These are phyloP conservation scores for Rhizoctonia solani DNA, from an alignment of 1,284 basidiomycete genomes.

Conservation along the genomic window DNA sequence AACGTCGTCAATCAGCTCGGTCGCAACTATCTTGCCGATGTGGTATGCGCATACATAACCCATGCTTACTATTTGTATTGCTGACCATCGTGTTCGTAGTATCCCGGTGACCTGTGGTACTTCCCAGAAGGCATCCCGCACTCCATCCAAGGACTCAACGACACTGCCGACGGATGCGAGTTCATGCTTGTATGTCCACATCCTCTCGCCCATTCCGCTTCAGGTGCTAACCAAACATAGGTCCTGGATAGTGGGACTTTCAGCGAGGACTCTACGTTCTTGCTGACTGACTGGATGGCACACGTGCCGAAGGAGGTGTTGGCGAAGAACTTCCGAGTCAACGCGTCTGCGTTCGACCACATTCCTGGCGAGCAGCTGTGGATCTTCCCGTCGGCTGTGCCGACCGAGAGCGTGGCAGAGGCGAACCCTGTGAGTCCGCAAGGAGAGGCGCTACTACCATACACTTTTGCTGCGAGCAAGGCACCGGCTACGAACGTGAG, in stretches of 20 bases:
- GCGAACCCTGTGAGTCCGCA: conserved; percentile 53
- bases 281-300: conserved; percentile 53
- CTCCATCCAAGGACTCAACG: conserved; percentile 65
- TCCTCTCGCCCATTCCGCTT: too few relatives aligned
- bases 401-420: conserved; percentile 30
- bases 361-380: conserved; percentile 47
- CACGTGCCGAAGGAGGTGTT: conserved; percentile 67
- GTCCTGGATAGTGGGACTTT: conserved; percentile 71
- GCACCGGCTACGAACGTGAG: conserved; percentile 50
- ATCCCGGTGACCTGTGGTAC: conserved; percentile 52
- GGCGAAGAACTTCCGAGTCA: conserved; percentile 24
- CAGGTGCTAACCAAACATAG: conserved; percentile 45
- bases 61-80: neutral
- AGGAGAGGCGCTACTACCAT: conserved; percentile 57
- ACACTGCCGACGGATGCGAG: conserved; percentile 62
- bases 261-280: conserved; percentile 69
- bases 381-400: conserved; percentile 4
- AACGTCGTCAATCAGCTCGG: conserved; percentile 64
- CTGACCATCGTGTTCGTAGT: conserved; percentile 37
- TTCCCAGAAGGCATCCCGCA: conserved; percentile 70
- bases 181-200: conserved; percentile 63
- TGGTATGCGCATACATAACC: too few relatives aligned
- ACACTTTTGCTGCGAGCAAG: conserved; percentile 59
- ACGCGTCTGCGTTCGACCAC: conserved; percentile 43
- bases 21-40: conserved; percentile 62